Conservation (phyloP, 1,139 yeast species). For the Saccharomyces hybrid region DNA sequence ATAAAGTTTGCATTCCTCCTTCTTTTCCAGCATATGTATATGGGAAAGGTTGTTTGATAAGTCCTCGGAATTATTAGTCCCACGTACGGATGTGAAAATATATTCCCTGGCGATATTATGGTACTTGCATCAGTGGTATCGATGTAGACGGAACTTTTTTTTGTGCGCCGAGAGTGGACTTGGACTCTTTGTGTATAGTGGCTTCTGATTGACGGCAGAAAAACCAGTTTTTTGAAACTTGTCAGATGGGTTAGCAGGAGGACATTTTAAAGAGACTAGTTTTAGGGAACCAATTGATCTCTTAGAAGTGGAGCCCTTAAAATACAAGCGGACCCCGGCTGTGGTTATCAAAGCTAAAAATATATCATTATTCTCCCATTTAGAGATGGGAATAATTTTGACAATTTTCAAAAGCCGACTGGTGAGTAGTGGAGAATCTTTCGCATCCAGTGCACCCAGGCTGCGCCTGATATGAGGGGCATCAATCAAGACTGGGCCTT, state of each 20-base stretch:
- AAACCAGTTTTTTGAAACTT: not conserved
- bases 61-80: conserved; percentile 10
- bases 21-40: not conserved
- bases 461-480: conserved; percentile 42
- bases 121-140: conserved; percentile 39
- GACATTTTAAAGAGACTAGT: conserved; percentile 56
- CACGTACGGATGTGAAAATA: conserved; percentile 51
- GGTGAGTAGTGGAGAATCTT: conserved; percentile 35
- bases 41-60: not conserved
- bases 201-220: not conserved
- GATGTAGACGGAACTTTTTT: conserved; percentile 37
- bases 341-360: conserved; percentile 76
- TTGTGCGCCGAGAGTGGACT: conserved; percentile 25
- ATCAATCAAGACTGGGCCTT: conserved; percentile 33
- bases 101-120: conserved; percentile 78
- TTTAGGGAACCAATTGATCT: conserved; percentile 39
- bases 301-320: conserved; percentile 43
- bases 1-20: conserved; percentile 40
- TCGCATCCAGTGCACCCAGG: conserved; percentile 48
- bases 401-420: conserved; percentile 43
- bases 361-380: conserved; percentile 58
- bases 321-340: conserved; percentile 73
- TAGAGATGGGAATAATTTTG: conserved; percentile 54
- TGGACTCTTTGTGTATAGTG: not conserved
- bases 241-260: conserved; percentile 40